Evolutionary conservation across 1,284 basidiomycete species (phyloP).

Genomic region (Wallemia mellicola): DNA sequence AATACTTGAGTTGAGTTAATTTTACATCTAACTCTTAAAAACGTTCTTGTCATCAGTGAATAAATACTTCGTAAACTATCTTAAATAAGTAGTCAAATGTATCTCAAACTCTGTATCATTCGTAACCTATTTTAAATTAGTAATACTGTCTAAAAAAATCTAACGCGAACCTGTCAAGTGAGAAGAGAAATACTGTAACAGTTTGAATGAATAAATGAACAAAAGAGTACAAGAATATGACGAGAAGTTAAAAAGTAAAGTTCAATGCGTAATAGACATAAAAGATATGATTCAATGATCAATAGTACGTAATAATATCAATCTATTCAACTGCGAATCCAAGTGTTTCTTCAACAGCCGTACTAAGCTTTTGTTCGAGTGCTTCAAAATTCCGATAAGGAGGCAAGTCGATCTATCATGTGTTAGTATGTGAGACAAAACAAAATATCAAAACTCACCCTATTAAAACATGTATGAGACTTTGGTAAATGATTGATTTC

Average conservation of each 20-base stretch:
- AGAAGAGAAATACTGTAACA: too few species aligned
- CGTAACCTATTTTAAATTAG: too few species aligned
- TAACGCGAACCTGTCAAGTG: too few species aligned
- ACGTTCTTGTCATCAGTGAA: too few species aligned
- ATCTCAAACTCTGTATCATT: too few species aligned
- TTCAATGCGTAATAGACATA: neutral
- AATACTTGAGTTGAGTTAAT: too few species aligned
- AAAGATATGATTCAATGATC: neutral
- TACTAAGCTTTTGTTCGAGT: slow-evolving; percentile 59
- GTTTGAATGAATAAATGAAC: too few species aligned
- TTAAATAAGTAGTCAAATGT: too few species aligned
- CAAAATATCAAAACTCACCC: slow-evolving; percentile 15
- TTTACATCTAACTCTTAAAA: too few species aligned
- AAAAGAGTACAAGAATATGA: neutral
- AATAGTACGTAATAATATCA: neutral
- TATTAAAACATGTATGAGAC: slow-evolving; percentile 65
- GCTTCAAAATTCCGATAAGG: slow-evolving; percentile 72
- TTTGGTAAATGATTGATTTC: slow-evolving; percentile 66
- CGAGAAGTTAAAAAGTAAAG: neutral
- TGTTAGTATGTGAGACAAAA: neutral
- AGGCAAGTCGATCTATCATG: slow-evolving; percentile 37
- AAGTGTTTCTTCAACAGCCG: slow-evolving; percentile 43
- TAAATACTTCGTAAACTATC: too few species aligned
- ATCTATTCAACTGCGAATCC: slow-evolving; percentile 17
- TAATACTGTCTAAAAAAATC: too few species aligned